A percentile compares a stretch with the other conserved stretches of the same genome.
Evolutionary conservation across 202 grass and related monocot species (phyloP).

Genomic region (Hordeum pubiflorum): DNA sequence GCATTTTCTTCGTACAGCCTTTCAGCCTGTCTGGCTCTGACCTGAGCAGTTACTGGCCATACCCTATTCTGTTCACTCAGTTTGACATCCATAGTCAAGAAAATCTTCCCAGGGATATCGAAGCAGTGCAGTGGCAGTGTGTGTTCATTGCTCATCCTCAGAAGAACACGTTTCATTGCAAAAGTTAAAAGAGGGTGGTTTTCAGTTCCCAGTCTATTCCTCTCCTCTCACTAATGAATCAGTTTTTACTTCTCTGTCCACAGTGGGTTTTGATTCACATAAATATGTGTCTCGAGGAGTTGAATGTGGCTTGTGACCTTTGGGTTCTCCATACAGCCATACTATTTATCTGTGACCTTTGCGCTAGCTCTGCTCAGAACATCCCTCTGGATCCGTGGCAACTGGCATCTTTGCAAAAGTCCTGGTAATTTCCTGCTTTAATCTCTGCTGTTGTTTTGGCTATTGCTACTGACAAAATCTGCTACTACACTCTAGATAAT

Average conservation of each 20-base stretch:
- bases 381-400: neutral
- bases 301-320: neutral
- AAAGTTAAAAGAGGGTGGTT: neutral
- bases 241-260: neutral
- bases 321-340: neutral
- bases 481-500: neutral
- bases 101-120: neutral
- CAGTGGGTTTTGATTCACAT: neutral
- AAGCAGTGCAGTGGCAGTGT: neutral
- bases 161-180: neutral
- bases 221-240: constrained; percentile 8
- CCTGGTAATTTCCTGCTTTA: neutral
- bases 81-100: constrained; percentile 11
- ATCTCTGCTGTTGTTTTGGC: neutral
- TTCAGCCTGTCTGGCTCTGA: neutral
- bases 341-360: neutral
- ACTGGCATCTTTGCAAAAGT: neutral
- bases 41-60: neutral
- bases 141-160: neutral
- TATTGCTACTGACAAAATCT: neutral
- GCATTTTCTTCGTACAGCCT: neutral
- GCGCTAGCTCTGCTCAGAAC: neutral
- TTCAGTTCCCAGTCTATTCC: constrained; percentile 16
- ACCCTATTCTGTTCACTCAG: neutral
- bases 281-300: neutral